A percentile compares a stretch with the other conserved stretches of the same genome.
Conservation (phyloP, 306 rosid genomes). For the Cyamopsis tetragonoloba region DNA sequence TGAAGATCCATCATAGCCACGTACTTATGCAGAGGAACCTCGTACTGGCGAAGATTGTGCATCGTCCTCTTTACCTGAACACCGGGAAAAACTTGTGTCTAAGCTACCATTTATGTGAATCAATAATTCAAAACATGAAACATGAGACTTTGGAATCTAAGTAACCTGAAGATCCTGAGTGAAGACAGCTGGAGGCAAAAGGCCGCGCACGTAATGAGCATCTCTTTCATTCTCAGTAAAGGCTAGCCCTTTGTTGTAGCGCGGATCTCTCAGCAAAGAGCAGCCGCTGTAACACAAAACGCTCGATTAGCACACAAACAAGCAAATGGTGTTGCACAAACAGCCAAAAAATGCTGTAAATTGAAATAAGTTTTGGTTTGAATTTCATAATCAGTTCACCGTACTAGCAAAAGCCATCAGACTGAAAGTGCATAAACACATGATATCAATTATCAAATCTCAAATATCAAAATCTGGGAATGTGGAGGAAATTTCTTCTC, state of each 20-base stretch:
- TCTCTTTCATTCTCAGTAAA: conserved; percentile 86
- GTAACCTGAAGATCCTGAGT: conserved; percentile 86
- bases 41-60: conserved; percentile 84
- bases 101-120: neutral
- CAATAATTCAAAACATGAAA: neutral
- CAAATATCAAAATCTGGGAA: neutral
- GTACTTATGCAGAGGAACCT: conserved; percentile 88
- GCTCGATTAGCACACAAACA: conserved; percentile 13
- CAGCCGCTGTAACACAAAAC: conserved; percentile 57
- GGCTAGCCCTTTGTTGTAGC: conserved; percentile 90
- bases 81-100: neutral
- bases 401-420: neutral
- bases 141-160: neutral
- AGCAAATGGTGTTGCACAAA: neutral
- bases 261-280: conserved; percentile 84
- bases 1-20: conserved; percentile 98
- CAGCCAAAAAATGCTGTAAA: neutral
- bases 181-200: conserved; percentile 74
- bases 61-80: conserved; percentile 76
- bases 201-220: conserved; percentile 94
- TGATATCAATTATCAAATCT: no score
- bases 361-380: neutral
- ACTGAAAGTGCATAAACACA: neutral
- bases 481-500: neutral
- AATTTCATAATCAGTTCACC: neutral